phyloP scores from a whole-genome alignment of 331 rosid genomes.

The Dryas integrifolia region DNA sequence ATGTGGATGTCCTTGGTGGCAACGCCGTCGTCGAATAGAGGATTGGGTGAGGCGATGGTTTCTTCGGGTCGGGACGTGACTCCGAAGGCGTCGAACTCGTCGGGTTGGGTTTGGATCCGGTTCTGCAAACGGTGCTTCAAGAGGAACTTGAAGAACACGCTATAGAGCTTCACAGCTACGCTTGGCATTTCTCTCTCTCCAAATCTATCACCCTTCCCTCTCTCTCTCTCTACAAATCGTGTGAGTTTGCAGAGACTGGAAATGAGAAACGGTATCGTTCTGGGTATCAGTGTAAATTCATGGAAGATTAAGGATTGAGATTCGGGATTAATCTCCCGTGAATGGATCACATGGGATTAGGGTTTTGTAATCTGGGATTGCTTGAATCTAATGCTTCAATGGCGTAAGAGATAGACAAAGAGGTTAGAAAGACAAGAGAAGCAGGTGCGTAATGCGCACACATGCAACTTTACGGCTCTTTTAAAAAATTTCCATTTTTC shows the following conservation, averaged over 20 bases:
- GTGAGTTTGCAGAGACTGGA: slow-evolving; percentile 21
- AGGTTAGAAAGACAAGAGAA: neutral
- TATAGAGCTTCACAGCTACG: slow-evolving; percentile 89
- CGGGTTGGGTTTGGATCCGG: slow-evolving; percentile 62
- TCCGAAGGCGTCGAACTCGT: slow-evolving; percentile 53
- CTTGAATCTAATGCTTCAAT: slow-evolving; percentile 33
- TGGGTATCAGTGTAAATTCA: slow-evolving; percentile 24
- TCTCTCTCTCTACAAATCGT: slow-evolving; percentile 1
- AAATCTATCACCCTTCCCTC: neutral
- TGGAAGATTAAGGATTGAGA: slow-evolving; percentile 11
- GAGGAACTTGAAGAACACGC: slow-evolving; percentile 96
- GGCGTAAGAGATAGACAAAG: slow-evolving; percentile 24
- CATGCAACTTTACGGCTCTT: slow-evolving; percentile 31
- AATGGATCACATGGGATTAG: slow-evolving; percentile 26
- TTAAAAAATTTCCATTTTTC: neutral
- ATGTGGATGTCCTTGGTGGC: slow-evolving; percentile 85
- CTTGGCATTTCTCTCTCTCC: slow-evolving; percentile 56
- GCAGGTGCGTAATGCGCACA: slow-evolving; percentile 15
- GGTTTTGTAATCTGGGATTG: slow-evolving; percentile 31
- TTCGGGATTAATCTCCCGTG: neutral
- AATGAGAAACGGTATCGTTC: slow-evolving; percentile 12
- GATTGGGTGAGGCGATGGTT: slow-evolving; percentile 52
- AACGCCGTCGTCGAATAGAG: slow-evolving; percentile 64
- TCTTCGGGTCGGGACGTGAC: slow-evolving; percentile 79
- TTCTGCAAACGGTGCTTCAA: slow-evolving; percentile 90